Base-by-base conservation (phyloP, 2,329 filamentous ascomycete genomes). In the Xylariaceae sp. region DNA sequence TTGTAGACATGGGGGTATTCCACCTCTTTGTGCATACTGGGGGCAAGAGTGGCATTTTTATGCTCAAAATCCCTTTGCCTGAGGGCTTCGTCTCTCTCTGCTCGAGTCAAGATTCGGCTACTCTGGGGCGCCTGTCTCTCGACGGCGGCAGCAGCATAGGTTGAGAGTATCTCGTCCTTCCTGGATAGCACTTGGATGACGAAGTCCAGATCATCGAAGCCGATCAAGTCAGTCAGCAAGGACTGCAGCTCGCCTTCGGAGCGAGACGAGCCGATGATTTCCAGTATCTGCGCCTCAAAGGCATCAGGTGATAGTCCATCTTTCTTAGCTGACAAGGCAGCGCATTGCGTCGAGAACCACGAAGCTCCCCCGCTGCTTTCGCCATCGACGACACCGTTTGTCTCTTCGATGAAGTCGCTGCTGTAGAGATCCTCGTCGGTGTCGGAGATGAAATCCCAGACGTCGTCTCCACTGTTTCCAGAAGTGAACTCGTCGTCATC, bases 1-100 rank as follows among this genome's bases (percentile, higher is more conserved):
- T 86, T 90, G 71, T 96, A 99, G 1, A 99, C 90, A 66, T 99
- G 94, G 1, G 95, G 95, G 65, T 99, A 99, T 41, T 87, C 78
- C 4, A 85, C 80, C 46, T 86, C 87, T 51, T 83, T 83, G 46
- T 85, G 77, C 53, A 89, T 79, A n/a, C 82, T 84, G 0, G 88
- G 80, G 2, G 84, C 82, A 19, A 99, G 72, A 2, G 79, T 62
- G 10, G 87, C 80, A 62, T 81, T 82, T 68, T 99, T 99, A 68
- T 99, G 94, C 62, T 89, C 81, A 50, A 80, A 79, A 61, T 99
- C 91, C 60, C 85, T 83, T 40, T 81, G 81, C 7, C 85, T 83
- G 27, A 99, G 75, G 3, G 83, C 83, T 53, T 89, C 87, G 55
- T 95, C 87, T 54, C 92, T 79, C 68, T 99, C 84, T 7, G 86